A percentile compares a stretch with the other conserved stretches of the same genome.
phyloP scores from a whole-genome alignment of 345 rosid genomes.

The Corymbia maculata region DNA sequence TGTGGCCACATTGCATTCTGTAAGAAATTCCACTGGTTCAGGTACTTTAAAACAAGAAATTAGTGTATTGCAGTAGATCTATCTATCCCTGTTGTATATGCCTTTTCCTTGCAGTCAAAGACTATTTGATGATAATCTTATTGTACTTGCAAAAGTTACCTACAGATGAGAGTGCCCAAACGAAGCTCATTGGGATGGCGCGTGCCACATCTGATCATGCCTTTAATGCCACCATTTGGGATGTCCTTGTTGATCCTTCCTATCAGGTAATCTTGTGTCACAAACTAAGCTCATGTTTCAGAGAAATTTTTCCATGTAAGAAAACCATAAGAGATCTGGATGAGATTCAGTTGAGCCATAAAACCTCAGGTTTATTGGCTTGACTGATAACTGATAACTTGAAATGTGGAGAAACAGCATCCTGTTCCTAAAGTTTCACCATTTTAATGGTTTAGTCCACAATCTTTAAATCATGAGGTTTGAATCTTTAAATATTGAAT shows the following conservation, averaged over 20 bases:
- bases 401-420: background rate
- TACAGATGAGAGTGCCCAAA: slow-evolving; percentile 72
- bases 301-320: background rate
- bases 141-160: slow-evolving; percentile 91
- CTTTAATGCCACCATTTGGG: slow-evolving; percentile 98
- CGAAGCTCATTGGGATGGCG: slow-evolving; percentile 90
- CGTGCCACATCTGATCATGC: slow-evolving; percentile 99
- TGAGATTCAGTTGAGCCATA: background rate
- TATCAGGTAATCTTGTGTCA: slow-evolving; percentile 54
- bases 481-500: background rate
- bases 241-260: slow-evolving; percentile 93
- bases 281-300: background rate
- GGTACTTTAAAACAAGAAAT: slow-evolving; percentile 27
- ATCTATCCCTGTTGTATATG: background rate
- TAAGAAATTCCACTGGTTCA: slow-evolving; percentile 44
- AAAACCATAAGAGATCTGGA: background rate
- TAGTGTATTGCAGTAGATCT: background rate
- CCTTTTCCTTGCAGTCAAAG: slow-evolving; percentile 14
- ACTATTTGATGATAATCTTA: slow-evolving; percentile 72
- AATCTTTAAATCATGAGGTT: background rate
- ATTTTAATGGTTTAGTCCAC: background rate
- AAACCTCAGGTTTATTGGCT: background rate
- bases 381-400: background rate
- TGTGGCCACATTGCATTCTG: slow-evolving; percentile 84
- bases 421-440: background rate